phyloP scores from a whole-genome alignment of 116 monocot species.

The Cymodocea nodosa region DNA sequence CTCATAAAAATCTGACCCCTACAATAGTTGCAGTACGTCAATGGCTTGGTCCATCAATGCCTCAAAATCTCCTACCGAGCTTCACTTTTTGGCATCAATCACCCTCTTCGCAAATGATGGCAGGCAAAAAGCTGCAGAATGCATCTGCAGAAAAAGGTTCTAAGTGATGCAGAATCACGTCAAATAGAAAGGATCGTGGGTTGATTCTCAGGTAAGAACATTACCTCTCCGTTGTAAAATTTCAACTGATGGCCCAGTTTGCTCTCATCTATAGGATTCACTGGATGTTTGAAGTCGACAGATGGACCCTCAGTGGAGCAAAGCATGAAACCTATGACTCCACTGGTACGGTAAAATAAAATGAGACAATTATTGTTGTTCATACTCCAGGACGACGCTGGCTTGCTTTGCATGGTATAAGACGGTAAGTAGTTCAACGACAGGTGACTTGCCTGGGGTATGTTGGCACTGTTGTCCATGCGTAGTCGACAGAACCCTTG shows the following conservation, averaged over 20 bases:
- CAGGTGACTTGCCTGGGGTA: slow-evolving; percentile 42
- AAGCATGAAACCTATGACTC: slow-evolving; percentile 78
- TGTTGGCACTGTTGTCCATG: slow-evolving; percentile 78
- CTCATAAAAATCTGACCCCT: too few relatives aligned
- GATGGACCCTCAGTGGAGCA: slow-evolving; percentile 67
- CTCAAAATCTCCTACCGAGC: background rate
- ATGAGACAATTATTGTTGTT: background rate
- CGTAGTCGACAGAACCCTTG: slow-evolving; percentile 68
- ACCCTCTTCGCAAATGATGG: slow-evolving; percentile 62
- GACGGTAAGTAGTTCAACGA: background rate
- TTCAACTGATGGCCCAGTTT: slow-evolving; percentile 37
- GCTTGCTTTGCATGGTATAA: background rate
- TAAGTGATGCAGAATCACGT: background rate
- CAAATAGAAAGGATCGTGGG: background rate
- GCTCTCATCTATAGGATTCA: slow-evolving; percentile 29
- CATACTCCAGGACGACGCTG: too few relatives aligned
- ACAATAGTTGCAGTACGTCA: too few relatives aligned
- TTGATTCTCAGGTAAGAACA: background rate
- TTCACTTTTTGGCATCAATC: slow-evolving; percentile 16
- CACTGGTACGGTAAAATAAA: slow-evolving; percentile 19
- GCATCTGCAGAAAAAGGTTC: slow-evolving; percentile 31
- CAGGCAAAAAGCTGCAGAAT: slow-evolving; percentile 58
- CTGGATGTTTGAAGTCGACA: slow-evolving; percentile 54
- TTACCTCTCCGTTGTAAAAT: slow-evolving; percentile 69
- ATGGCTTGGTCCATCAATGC: too few relatives aligned